Percentiles rank a stretch among this genome's conserved stretches.
phyloP scores from a whole-genome alignment of 352 stramenopile species.

The Pythium volutum region DNA sequence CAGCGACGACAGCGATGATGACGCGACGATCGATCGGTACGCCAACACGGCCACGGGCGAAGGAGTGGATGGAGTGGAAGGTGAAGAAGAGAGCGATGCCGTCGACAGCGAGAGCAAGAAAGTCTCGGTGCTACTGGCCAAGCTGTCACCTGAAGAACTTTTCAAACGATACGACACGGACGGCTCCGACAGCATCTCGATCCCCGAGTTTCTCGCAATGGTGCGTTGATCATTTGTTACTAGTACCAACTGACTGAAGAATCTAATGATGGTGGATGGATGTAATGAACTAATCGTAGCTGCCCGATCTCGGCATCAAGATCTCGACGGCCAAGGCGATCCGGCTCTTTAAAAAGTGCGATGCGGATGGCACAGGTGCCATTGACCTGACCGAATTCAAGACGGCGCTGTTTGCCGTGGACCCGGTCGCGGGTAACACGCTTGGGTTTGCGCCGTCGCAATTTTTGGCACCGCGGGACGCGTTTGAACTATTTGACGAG shows the following conservation, averaged over 20 bases:
- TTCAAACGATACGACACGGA: conserved; percentile 93
- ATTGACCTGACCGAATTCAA: conserved; percentile 94
- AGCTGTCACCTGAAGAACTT: conserved; percentile 81
- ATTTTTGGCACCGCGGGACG: conserved; percentile 82
- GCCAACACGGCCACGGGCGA: conserved; percentile 35
- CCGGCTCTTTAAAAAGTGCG: conserved; percentile 90
- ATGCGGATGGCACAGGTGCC: conserved; percentile 86
- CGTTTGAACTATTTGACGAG: conserved; percentile 91
- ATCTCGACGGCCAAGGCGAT: conserved; percentile 88
- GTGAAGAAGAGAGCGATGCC: conserved; percentile 26
- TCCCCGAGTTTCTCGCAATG: conserved; percentile 88
- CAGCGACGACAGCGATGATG: conserved; percentile 80
- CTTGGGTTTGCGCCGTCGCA: conserved; percentile 82
- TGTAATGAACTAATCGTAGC: conserved; percentile 46
- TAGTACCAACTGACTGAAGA: too few relatives aligned
- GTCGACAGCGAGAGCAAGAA: conserved; percentile 51
- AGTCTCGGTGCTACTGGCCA: conserved; percentile 61
- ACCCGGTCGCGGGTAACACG: conserved; percentile 80
- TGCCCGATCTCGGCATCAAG: conserved; percentile 84
- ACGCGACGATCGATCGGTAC: conserved; percentile 72
- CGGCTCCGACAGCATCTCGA: conserved; percentile 87
- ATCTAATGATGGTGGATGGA: too few relatives aligned
- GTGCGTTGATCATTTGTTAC: too few relatives aligned
- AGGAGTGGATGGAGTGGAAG: conserved; percentile 10
- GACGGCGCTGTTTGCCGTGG: conserved; percentile 90